These are phyloP conservation scores for Leavenworthia alabamica DNA, from an alignment of 345 rosid species.

Conservation along the genomic window DNA sequence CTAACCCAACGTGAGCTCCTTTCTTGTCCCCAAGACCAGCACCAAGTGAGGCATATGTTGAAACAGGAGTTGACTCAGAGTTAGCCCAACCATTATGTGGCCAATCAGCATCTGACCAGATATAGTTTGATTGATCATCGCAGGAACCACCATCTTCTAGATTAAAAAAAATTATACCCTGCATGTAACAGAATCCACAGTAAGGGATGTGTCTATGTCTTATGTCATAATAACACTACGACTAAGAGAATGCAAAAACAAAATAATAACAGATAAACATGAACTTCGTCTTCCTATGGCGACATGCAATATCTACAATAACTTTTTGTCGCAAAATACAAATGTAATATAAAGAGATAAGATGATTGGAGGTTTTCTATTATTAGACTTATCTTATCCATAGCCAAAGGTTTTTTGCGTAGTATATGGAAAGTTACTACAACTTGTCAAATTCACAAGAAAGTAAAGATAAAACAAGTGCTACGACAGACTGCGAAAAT, in stretches of 20 bases:
- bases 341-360: conserved; percentile 10
- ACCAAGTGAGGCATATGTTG: conserved; percentile 65
- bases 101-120: conserved; percentile 85
- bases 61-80: conserved; percentile 66
- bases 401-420: background rate
- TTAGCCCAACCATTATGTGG: conserved; percentile 86
- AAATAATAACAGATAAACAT: background rate
- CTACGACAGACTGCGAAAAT: conserved; percentile 2
- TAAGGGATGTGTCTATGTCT: conserved; percentile 7
- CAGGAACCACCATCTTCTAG: conserved; percentile 45
- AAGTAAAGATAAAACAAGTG: conserved; percentile 6
- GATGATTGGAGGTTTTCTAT: conserved; percentile 6
- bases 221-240: background rate
- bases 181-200: conserved; percentile 25
- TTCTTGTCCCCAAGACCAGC: conserved; percentile 65
- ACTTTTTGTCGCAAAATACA: background rate
- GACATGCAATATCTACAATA: conserved; percentile 6
- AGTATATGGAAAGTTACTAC: background rate
- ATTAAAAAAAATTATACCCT: conserved; percentile 78
- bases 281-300: background rate
- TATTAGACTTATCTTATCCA: background rate
- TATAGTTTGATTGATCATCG: conserved; percentile 40
- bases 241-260: conserved; percentile 2
- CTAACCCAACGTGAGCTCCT: conserved; percentile 73
- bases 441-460: conserved; percentile 4